Evolutionary conservation across 208 protist genomes (phyloP), one percentile per base, ranked within the genome.

Genomic region (Wallacemonas collosoma): DNA sequence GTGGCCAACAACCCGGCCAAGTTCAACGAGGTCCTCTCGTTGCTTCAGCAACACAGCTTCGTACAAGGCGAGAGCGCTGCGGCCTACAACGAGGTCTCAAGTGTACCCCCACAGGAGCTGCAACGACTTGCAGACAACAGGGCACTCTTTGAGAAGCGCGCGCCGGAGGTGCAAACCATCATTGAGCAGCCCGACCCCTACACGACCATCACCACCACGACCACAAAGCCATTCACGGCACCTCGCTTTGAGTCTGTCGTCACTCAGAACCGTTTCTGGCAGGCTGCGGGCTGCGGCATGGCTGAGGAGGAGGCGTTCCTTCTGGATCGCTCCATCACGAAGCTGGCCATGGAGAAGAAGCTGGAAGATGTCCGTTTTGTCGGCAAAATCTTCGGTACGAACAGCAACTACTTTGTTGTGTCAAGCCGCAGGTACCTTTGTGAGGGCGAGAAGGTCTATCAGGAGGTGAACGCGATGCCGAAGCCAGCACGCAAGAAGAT

Each of bases 161-260:
- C 87, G 8, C 91, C 94, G 8, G 82, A 91, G 62, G 92, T 93
- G 47, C 73, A 80, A 51, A 97, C 94, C 6, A 86, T 79, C 8
- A 89, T 97, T 68, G 90, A 96, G 72, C 90, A 96, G 70, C 94
- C 94, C 2, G 91, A 95, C 66, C 91, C 92, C 6, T 96, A 93
- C 80, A 96, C 90, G 6, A 96, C 91, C 64, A 80, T 97, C 61
- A 97, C 94, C 39, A 96, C 86, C 48, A 97, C 94, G 9, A 91
- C 85, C 38, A 76, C 86, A 14, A 90, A 91, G 61, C 94, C 94
- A 3, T 78, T 89, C 44, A 87, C 86, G 6, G 93, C 93, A 41
- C 93, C 90, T 3, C 66, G 81, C 15, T 95, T 88, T 65, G 82
- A 89, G 38, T 88, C 87, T 9, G 81, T 96, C 55, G 74, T 70